Evolutionary conservation across 2,329 filamentous ascomycete species (phyloP), one percentile per base, ranked within the genome.

Genomic region (Dactylellina sp.): DNA sequence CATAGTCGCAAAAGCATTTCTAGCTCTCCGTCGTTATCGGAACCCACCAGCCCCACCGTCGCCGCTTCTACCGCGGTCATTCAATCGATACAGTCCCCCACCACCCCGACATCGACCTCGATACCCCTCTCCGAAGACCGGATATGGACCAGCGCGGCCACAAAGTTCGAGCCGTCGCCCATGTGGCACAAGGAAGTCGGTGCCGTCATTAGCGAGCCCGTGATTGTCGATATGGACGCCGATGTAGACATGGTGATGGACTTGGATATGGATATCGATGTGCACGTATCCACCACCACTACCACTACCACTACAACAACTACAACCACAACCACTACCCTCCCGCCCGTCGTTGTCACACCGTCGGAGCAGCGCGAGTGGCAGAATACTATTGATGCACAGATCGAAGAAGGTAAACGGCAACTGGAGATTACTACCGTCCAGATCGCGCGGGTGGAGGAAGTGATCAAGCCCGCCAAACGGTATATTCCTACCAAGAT

Each of bases 1-100:
- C n/a, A n/a, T n/a, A 74, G 70, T 49, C 70, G 70, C 49, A 74
- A 74, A 61, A 74, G 70, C 70, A 74, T 74, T 42, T 74, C 70
- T 65, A 74, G 70, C 40, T 74, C 70, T 52, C 70, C 70, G 35
- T 66, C 70, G 32, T 35, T 74, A 39, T 74, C 70, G 24, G 64
- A 70, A 40, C 56, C 64, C 12, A 70, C 56, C 24, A 61, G 39
- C 18, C 22, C 59, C 39, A 60, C 50, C 24, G 50, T 50, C 14
- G 25, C 53, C 6, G 49, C 55, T 32, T 32, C 28, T 18, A 65
- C 55, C 18, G 35, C 61, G 11, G 49, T 57, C 25, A 32, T 66
- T 7, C 53, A 61, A 50, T 53, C 66, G 60, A 63, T 63, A 59
- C 60, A 64, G 25, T 56, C 60, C 12, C 70, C 70, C 25, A 42